These are phyloP conservation scores for Dryas drummondii DNA, from an alignment of 306 rosid genomes.

Conservation along the genomic window DNA sequence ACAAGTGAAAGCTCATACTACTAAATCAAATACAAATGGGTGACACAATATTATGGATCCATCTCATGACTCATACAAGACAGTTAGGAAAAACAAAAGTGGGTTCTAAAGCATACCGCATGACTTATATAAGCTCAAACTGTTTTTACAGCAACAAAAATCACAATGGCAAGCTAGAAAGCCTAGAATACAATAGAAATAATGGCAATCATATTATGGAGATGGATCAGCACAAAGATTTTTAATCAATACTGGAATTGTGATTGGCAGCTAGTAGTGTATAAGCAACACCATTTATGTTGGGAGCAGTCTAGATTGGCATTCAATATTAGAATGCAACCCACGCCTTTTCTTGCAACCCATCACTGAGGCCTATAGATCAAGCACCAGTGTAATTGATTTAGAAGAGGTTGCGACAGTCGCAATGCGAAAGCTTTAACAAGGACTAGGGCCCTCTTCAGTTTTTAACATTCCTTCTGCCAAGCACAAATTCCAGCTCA, in stretches of 20 bases:
- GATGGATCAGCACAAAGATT: conserved; percentile 70
- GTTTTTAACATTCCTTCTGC: conserved; percentile 30
- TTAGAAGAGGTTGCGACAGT: conserved; percentile 91
- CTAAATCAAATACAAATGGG: not conserved
- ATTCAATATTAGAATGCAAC: conserved; percentile 89
- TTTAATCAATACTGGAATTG: conserved; percentile 61
- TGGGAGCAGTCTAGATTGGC: conserved; percentile 72
- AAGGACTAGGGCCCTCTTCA: conserved; percentile 77
- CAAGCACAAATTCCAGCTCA: conserved; percentile 54
- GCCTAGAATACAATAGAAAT: not conserved
- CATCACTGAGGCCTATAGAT: conserved; percentile 14
- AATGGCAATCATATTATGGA: not conserved
- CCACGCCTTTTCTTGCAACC: conserved; percentile 91
- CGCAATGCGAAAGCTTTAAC: conserved; percentile 63
- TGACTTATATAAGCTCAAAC: not conserved
- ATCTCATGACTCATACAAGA: not conserved
- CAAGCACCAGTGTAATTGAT: conserved; percentile 20
- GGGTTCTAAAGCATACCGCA: not conserved
- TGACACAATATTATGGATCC: not conserved
- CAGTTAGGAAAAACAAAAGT: not conserved
- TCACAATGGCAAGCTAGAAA: not conserved
- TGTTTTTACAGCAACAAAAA: not conserved
- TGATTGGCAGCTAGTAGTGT: conserved; percentile 20
- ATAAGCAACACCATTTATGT: conserved; percentile 26
- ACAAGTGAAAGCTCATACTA: not conserved